Evolutionary conservation across 1,139 yeast species (phyloP), one percentile per base, ranked within the genome.

Genomic region (Blastobotrys apis): DNA sequence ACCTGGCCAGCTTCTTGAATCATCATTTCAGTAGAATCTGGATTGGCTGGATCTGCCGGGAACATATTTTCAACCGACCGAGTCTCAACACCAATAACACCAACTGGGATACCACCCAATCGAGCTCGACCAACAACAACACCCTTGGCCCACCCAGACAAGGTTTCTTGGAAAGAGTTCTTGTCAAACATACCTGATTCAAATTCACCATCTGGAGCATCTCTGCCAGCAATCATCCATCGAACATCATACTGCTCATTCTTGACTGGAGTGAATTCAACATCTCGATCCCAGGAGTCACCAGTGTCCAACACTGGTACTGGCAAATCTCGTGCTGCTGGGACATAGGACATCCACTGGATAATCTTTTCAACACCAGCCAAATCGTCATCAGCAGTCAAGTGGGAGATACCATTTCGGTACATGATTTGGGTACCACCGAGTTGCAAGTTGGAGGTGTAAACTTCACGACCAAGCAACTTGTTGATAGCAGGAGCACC

Each of bases 361-460:
- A 92, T 78, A 57, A 92, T 87, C 74, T 87, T 84, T 60, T 84
- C 84, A 56, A 92, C 95, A 74, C 97, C 98, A 50, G 92, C 97
- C 61, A 90, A 77, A 66, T 94, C 98, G 66, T 94, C 96, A 51
- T 80, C 72, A 21, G 97, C 98, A 58, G 97, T 92, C 66, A 92
- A 73, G 65, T 92, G 98, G 41, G 97, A 86, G 53, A 92, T 97
- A 79, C 98, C 98, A 65, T 92, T 92, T 62, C 78, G 79, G 80
- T 88, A 88, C 98, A 92, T 92, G 66, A 92, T 90, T 69, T 92
- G 97, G 45, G 98, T 92, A 68, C 98, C 98, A 73, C 98, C 98
- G 51, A 92, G 78, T 74, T 92, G 98, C 68, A 94, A 75, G 73
- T 92, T 92, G 30, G 97, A 88, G 41, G 96, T 81, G 69, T 92